phyloP scores from a whole-genome alignment of 257 asterid species.

The Paulownia fortunei region DNA sequence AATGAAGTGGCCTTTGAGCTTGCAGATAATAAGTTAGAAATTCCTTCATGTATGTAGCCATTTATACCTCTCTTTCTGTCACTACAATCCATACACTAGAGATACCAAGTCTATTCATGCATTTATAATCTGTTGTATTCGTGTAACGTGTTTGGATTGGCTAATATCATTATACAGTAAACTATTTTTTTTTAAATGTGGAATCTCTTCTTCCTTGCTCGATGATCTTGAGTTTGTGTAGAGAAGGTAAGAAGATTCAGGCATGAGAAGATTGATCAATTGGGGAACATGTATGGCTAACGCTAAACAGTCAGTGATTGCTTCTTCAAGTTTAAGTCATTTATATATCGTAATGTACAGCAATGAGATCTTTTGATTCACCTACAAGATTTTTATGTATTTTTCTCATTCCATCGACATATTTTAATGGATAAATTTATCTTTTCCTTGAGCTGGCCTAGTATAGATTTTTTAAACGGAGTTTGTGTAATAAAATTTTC shows the following conservation, averaged over 20 bases:
- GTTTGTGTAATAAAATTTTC: not conserved
- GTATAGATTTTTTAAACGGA: not conserved
- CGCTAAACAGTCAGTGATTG: not conserved
- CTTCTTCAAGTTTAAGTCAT: not conserved
- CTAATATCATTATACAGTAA: not conserved
- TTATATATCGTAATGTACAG: not conserved
- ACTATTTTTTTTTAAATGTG: not conserved
- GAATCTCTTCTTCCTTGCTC: not conserved
- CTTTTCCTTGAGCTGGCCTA: not conserved
- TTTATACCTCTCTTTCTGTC: not conserved
- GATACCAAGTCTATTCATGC: not conserved
- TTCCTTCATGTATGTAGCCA: not conserved
- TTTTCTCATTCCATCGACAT: not conserved
- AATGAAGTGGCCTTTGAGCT: not conserved
- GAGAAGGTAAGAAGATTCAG: not conserved
- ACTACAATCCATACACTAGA: not conserved
- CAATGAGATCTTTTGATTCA: constrained; percentile 4
- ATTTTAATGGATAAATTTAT: not conserved
- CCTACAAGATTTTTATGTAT: not conserved
- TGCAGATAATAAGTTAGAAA: not conserved
- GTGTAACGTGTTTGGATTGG: not conserved
- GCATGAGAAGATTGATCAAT: not conserved
- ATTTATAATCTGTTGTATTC: not conserved
- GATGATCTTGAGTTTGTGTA: not conserved
- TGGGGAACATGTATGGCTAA: not conserved